Evolutionary conservation across 768 basidiomycete species (phyloP).

Genomic region (Boletus pseudo-olivaceus): DNA sequence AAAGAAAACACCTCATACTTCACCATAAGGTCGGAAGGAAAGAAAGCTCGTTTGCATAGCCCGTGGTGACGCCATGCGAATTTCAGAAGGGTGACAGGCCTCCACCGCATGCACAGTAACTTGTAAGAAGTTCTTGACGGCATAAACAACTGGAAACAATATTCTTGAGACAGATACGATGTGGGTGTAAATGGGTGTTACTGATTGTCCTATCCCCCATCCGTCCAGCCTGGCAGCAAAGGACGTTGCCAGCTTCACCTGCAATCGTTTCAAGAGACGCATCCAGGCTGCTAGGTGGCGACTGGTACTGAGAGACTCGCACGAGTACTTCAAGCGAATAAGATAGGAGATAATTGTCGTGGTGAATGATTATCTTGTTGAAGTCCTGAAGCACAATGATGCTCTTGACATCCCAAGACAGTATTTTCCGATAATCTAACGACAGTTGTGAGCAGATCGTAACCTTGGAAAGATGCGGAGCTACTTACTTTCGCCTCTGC

Average conservation of each 20-base stretch:
- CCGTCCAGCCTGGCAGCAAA: slow-evolving; percentile 58
- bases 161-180: slow-evolving; percentile 4
- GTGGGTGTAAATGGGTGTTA: slow-evolving; percentile 30
- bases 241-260: slow-evolving; percentile 48
- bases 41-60: slow-evolving; percentile 20
- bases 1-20: slow-evolving; percentile 42
- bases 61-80: slow-evolving; percentile 36
- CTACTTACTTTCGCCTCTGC: slow-evolving; percentile 50
- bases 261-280: slow-evolving; percentile 62
- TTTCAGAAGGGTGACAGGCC: slow-evolving; percentile 41
- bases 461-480: background rate
- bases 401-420: slow-evolving; percentile 50
- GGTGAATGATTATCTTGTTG: slow-evolving; percentile 67
- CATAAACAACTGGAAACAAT: slow-evolving; percentile 57
- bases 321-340: slow-evolving; percentile 73
- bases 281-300: slow-evolving; percentile 44
- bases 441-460: background rate
- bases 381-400: slow-evolving; percentile 58
- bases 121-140: slow-evolving; percentile 58
- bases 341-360: slow-evolving; percentile 52
- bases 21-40: slow-evolving; percentile 62
- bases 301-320: slow-evolving; percentile 50
- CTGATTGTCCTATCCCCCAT: slow-evolving; percentile 54
- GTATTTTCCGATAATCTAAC: slow-evolving; percentile 56
- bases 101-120: slow-evolving; percentile 61